Conservation (phyloP, 2,329 filamentous ascomycete genomes). For the Trichophyton rubrum region DNA sequence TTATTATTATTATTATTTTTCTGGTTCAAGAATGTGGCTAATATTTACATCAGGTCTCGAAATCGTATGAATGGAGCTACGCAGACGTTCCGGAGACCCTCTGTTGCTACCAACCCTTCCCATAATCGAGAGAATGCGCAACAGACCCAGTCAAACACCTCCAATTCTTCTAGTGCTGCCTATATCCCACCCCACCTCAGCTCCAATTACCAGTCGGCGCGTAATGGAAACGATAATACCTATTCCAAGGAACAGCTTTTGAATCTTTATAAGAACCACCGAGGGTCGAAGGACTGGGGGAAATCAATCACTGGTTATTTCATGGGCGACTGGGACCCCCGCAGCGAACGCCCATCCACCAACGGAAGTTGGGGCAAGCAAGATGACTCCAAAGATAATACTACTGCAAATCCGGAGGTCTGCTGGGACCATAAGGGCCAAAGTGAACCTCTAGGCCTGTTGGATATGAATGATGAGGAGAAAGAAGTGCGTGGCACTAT, state of each 20-base stretch:
- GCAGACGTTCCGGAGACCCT: constrained; percentile 54
- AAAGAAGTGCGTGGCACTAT: constrained; percentile 41
- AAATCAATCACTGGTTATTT: constrained; percentile 56
- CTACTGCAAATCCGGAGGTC: constrained; percentile 66
- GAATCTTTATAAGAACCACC: constrained; percentile 53
- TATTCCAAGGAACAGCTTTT: constrained; percentile 73
- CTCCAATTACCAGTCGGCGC: constrained; percentile 37
- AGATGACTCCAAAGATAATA: constrained; percentile 58
- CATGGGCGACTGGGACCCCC: constrained; percentile 66
- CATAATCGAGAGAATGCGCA: constrained; percentile 33
- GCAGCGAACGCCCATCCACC: constrained; percentile 50
- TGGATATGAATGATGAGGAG: constrained; percentile 58
- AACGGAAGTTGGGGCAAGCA: constrained; percentile 63
- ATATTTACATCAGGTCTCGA: constrained; percentile 36
- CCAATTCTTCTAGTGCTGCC: constrained; percentile 32
- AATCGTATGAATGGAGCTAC: constrained; percentile 52
- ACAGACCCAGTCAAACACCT: constrained; percentile 25
- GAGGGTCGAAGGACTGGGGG: constrained; percentile 41
- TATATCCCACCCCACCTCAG: constrained; percentile 52
- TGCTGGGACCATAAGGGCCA: constrained; percentile 74
- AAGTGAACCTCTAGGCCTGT: constrained; percentile 57
- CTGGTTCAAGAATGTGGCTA: neutral
- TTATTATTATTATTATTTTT: neutral
- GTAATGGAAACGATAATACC: constrained; percentile 44
- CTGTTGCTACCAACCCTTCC: constrained; percentile 44